A percentile compares a stretch with the other conserved stretches of the same genome.
Evolutionary conservation across 75 land plant genomes (phyloP).

Genomic region (Azolla pinnata): DNA sequence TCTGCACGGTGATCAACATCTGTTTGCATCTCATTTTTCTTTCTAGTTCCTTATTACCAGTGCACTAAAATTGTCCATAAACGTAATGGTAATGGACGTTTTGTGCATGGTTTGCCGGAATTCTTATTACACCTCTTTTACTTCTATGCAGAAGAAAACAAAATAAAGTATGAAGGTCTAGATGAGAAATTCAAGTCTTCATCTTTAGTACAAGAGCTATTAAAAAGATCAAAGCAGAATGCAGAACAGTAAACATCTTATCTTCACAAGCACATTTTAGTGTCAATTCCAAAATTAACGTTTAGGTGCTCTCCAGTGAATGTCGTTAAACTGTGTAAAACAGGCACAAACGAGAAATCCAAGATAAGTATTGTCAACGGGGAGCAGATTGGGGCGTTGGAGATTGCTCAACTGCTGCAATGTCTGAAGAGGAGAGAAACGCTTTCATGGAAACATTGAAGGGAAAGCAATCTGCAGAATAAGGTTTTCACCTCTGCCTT

Average conservation of each 20-base stretch:
- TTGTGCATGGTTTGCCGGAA: too few species aligned
- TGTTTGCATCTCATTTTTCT: too few species aligned
- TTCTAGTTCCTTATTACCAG: too few species aligned
- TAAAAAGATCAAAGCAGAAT: constrained; percentile 68
- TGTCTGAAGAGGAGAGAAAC: constrained; percentile 59
- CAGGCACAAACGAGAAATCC: constrained; percentile 73
- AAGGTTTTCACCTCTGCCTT: too few species aligned
- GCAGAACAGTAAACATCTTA: constrained; percentile 46
- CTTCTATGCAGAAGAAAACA: constrained; percentile 56
- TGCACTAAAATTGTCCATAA: too few species aligned
- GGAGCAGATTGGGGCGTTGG: constrained; percentile 99
- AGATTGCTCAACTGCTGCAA: constrained; percentile 70
- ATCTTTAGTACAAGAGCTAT: constrained; percentile 57
- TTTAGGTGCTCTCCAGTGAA: too few species aligned
- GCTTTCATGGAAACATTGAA: constrained; percentile 57
- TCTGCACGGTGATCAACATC: too few species aligned
- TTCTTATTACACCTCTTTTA: too few species aligned
- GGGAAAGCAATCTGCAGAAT: too few species aligned
- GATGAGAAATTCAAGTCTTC: constrained; percentile 75
- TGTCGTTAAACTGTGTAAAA: constrained; percentile 3
- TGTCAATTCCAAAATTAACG: too few species aligned
- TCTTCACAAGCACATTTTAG: not conserved
- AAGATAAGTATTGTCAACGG: constrained; percentile 83
- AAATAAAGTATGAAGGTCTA: constrained; percentile 59
- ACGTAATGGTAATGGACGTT: too few species aligned